Percentiles rank a stretch among this genome's conserved stretches.
Evolutionary conservation across 192 early-diverging fungal species (phyloP).

Genomic region (Entrophospora sp.): DNA sequence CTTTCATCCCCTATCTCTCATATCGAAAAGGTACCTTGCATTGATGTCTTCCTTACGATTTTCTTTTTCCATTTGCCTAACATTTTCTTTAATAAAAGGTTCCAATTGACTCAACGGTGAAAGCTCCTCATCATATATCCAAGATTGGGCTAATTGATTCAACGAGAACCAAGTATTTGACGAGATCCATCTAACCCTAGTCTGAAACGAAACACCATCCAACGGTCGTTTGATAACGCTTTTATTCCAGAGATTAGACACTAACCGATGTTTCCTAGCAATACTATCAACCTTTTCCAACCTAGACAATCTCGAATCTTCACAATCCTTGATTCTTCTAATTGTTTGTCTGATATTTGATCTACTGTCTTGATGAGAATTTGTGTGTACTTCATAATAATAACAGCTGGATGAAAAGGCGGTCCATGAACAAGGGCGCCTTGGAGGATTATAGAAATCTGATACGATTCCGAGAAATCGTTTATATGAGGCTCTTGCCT

Average conservation of each 20-base stretch:
- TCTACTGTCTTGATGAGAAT: not conserved
- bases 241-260: slow-evolving; percentile 12
- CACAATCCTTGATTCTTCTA: slow-evolving; percentile 10
- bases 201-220: slow-evolving; percentile 6
- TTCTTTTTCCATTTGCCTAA: slow-evolving; percentile 18
- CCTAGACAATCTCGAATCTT: not conserved
- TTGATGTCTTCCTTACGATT: slow-evolving; percentile 20
- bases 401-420: not conserved
- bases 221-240: slow-evolving; percentile 11
- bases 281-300: not conserved
- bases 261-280: not conserved
- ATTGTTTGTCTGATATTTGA: not conserved
- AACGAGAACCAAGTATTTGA: slow-evolving; percentile 17
- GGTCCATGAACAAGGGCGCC: slow-evolving; percentile 10
- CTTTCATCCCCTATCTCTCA: too few species aligned
- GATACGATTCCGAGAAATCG: slow-evolving; percentile 11
- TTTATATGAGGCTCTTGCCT: slow-evolving; percentile 7
- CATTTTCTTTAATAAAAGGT: slow-evolving; percentile 16
- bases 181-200: slow-evolving; percentile 17
- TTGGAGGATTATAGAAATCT: slow-evolving; percentile 14
- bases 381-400: slow-evolving; percentile 13
- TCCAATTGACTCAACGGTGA: slow-evolving; percentile 10
- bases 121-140: slow-evolving; percentile 15
- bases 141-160: slow-evolving; percentile 21
- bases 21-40: slow-evolving; percentile 12